A percentile compares a stretch with the other conserved stretches of the same genome.
Evolutionary conservation across 1,284 basidiomycete genomes (phyloP).

Genomic region (Heterobasidion parviporum): DNA sequence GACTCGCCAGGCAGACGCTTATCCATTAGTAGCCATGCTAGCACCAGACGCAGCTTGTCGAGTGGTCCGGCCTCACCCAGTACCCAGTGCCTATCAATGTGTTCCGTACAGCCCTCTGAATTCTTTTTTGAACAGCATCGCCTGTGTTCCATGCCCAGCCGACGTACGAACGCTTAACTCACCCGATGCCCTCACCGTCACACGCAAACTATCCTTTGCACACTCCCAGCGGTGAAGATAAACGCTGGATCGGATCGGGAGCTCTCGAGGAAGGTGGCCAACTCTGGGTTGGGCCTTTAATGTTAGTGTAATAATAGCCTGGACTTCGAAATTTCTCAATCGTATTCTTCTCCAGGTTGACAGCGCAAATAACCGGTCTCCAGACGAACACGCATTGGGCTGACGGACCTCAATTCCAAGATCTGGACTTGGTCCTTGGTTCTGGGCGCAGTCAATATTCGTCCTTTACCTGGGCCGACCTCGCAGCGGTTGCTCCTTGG

Average conservation of each 20-base stretch:
- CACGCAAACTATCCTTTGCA: conserved; percentile 64
- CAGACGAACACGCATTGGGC: conserved; percentile 29
- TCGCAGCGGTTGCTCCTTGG: conserved; percentile 70
- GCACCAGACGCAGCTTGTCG: not conserved
- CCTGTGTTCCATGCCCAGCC: not conserved
- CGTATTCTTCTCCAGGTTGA: conserved; percentile 37
- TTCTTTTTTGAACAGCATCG: not conserved
- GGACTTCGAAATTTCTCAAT: conserved; percentile 5
- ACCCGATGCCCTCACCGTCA: conserved; percentile 46
- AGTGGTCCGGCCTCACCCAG: not conserved
- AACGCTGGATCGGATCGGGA: conserved; percentile 49
- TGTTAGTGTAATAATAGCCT: conserved; percentile 34
- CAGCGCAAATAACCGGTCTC: conserved; percentile 49
- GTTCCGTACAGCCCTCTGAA: not conserved
- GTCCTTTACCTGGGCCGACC: conserved; percentile 61
- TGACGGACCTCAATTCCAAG: conserved; percentile 32
- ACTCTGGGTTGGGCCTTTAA: conserved; percentile 65
- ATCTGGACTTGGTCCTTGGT: conserved; percentile 40
- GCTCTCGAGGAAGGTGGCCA: conserved; percentile 51
- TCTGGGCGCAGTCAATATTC: conserved; percentile 49
- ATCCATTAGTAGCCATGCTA: not conserved
- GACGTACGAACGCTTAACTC: conserved; percentile 28
- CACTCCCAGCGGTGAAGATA: conserved; percentile 60
- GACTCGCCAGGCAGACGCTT: not conserved
- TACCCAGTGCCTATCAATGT: not conserved